Evolutionary conservation across 208 protist genomes (phyloP).

Genomic region (Trypanosoma cruzi): DNA sequence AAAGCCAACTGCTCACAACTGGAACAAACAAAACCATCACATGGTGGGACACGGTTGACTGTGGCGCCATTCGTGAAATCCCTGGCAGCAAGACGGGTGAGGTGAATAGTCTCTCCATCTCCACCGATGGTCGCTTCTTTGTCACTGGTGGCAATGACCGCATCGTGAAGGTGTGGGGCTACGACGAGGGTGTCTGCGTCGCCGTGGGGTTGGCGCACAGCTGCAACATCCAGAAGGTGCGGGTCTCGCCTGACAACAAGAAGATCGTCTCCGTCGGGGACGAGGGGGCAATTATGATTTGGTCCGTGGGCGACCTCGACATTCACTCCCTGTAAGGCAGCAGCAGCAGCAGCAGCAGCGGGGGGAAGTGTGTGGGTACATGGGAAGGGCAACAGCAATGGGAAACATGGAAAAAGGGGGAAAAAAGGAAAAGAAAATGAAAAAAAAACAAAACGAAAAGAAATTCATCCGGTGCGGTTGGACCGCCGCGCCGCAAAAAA

Average conservation of each 20-base stretch:
- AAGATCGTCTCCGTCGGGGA: conserved; percentile 93
- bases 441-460: conserved; percentile 1
- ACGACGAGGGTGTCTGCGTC: conserved; percentile 90
- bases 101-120: conserved; percentile 92
- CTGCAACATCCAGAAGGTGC: conserved; percentile 92
- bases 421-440: background rate
- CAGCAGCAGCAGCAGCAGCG: background rate
- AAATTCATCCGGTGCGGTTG: background rate
- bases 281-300: conserved; percentile 95
- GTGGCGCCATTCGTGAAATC: conserved; percentile 93
- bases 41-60: conserved; percentile 96
- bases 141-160: conserved; percentile 92
- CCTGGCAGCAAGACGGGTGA: conserved; percentile 90
- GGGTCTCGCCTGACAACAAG: conserved; percentile 87
- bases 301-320: conserved; percentile 73
- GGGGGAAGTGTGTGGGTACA: background rate
- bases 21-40: conserved; percentile 94
- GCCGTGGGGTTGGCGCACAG: conserved; percentile 93
- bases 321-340: conserved; percentile 31
- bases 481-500: background rate
- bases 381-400: conserved; percentile 9
- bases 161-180: conserved; percentile 96
- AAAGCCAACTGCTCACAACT: conserved; percentile 95
- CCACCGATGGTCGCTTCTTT: conserved; percentile 87
- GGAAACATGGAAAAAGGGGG: conserved; percentile 12